phyloP scores from a whole-genome alignment of 176 grass and related monocot genomes.

The Oryza brachyantha region DNA sequence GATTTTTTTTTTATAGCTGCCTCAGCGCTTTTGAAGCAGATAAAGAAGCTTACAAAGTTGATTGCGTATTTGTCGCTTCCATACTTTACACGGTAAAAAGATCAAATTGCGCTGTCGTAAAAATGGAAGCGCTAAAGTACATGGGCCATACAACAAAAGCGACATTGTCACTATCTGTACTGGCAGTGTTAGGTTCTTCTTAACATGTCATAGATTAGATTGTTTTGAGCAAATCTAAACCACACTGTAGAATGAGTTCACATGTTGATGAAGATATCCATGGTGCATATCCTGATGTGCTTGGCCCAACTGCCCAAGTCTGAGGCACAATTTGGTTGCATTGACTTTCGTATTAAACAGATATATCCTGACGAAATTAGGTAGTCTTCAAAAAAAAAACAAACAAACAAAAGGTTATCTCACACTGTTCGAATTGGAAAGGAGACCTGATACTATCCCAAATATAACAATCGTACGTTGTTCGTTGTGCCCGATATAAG shows the following conservation, averaged over 20 bases:
- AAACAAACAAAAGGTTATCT: not conserved
- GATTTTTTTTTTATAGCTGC: not conserved
- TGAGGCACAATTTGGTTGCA: not conserved
- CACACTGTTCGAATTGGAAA: not conserved
- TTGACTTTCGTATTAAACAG: not conserved
- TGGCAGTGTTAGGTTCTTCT: not conserved
- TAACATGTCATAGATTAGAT: too few relatives aligned
- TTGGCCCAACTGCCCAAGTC: not conserved
- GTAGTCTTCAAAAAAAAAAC: not conserved
- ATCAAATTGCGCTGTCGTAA: constrained; percentile 2
- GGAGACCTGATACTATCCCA: not conserved
- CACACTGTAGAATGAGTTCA: not conserved
- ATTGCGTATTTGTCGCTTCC: not conserved
- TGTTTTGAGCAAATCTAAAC: not conserved
- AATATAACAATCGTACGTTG: not conserved
- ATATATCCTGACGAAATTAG: constrained; percentile 2
- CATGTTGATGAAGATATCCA: not conserved
- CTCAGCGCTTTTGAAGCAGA: not conserved
- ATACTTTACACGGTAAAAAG: constrained; percentile 17
- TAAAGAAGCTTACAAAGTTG: constrained; percentile 8
- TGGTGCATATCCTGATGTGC: not conserved
- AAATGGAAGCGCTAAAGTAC: not conserved
- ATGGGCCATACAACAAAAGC: constrained; percentile 1
- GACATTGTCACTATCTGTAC: not conserved
- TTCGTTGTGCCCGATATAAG: not conserved